Conservation (phyloP, 2,329 filamentous ascomycete species). For the Monilinia fructicola region DNA sequence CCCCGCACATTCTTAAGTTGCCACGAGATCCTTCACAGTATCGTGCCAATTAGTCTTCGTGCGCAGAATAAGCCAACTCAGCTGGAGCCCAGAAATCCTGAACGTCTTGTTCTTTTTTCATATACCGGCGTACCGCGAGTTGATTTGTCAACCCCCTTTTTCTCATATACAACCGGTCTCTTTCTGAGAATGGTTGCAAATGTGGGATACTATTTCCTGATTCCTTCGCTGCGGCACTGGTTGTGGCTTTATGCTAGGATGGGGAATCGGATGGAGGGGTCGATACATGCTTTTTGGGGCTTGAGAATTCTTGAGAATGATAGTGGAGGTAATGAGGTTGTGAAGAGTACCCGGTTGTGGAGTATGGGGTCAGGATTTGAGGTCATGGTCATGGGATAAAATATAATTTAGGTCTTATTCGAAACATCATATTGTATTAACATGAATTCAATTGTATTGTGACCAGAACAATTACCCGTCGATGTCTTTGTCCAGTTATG, state of each 20-base stretch:
- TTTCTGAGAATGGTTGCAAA: conserved; percentile 26
- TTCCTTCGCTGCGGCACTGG: conserved; percentile 20
- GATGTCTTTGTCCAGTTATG: too few species aligned
- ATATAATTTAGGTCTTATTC: not conserved
- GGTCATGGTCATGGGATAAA: not conserved
- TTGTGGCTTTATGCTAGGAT: conserved; percentile 19
- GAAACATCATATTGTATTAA: too few species aligned
- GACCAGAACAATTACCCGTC: too few species aligned
- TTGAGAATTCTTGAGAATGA: not conserved
- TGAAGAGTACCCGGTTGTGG: not conserved
- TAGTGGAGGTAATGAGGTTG: not conserved
- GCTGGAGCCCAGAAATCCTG: conserved; percentile 41
- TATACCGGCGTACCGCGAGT: conserved; percentile 33
- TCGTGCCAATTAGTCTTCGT: conserved; percentile 96
- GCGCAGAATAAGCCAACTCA: conserved; percentile 62
- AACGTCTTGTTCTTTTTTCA: conserved; percentile 42
- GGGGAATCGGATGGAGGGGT: not conserved
- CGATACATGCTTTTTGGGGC: conserved; percentile 13
- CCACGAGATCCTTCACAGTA: conserved; percentile 73
- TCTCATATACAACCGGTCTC: conserved; percentile 24
- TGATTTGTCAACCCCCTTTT: conserved; percentile 31
- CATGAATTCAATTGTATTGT: too few species aligned
- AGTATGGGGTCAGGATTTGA: not conserved
- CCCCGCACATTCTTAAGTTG: conserved; percentile 93
- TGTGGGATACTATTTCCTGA: conserved; percentile 21